These are phyloP conservation scores for Colletotrichum higginsianum DNA, from an alignment of 2,329 filamentous ascomycete genomes.

Conservation along the genomic window DNA sequence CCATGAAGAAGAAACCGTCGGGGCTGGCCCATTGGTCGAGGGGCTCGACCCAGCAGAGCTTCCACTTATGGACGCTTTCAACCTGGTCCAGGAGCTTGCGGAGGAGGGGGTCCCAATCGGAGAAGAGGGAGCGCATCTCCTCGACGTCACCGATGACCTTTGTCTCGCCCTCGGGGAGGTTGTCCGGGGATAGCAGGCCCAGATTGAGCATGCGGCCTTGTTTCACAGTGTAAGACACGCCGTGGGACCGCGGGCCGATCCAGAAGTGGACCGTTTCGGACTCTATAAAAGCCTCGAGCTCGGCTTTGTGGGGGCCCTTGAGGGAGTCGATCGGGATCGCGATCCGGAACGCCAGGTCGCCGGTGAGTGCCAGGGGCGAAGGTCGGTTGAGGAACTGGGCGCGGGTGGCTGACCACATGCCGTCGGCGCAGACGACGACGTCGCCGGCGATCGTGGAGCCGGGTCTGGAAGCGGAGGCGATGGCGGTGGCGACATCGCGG, in stretches of 20 bases:
- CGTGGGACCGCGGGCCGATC: conserved; percentile 67
- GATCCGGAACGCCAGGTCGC: conserved; percentile 70
- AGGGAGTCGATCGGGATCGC: conserved; percentile 64
- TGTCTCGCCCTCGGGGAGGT: conserved; percentile 38
- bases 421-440: conserved; percentile 64
- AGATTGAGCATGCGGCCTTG: conserved; percentile 62
- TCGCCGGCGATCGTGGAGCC: conserved; percentile 53
- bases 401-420: conserved; percentile 60
- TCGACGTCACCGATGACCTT: conserved; percentile 49
- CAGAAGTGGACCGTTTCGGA: conserved; percentile 68
- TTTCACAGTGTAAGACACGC: conserved; percentile 62
- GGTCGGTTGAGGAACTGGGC: conserved; percentile 59
- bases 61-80: conserved; percentile 62
- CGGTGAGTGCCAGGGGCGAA: conserved; percentile 64
- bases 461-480: conserved; percentile 43
- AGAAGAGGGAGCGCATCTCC: conserved; percentile 54
- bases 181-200: conserved; percentile 45
- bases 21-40: conserved; percentile 59
- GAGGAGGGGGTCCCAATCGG: conserved; percentile 54
- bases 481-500: neutral
- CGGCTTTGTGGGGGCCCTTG: conserved; percentile 54
- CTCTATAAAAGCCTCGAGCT: conserved; percentile 59
- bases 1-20: conserved; percentile 55
- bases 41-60: conserved; percentile 58
- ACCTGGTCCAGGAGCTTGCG: conserved; percentile 53